phyloP scores from a whole-genome alignment of 805 yeast genomes.

The Candida nemodendra region DNA sequence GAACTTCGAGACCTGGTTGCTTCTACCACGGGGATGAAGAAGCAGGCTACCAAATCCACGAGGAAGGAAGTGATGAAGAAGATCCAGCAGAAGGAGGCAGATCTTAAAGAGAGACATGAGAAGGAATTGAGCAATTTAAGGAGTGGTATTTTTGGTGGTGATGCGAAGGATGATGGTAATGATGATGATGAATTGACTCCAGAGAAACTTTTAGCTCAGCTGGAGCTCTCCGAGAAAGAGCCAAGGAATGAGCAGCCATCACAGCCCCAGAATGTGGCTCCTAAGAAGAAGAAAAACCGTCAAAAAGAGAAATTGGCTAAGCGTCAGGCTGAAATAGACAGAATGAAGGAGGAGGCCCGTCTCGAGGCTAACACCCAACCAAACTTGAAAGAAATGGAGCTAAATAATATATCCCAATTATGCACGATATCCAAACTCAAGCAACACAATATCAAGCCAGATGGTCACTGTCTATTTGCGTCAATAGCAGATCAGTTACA shows the following conservation, averaged over 20 bases:
- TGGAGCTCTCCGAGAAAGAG: slow-evolving; percentile 40
- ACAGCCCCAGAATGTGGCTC: slow-evolving; percentile 5
- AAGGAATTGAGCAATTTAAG: slow-evolving; percentile 42
- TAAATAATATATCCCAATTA: slow-evolving; percentile 56
- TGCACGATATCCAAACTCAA: slow-evolving; percentile 48
- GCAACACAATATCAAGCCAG: slow-evolving; percentile 76
- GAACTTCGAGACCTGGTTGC: slow-evolving; percentile 68
- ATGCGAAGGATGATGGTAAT: slow-evolving; percentile 18
- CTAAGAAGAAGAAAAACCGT: slow-evolving; percentile 61
- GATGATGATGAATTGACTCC: slow-evolving; percentile 57
- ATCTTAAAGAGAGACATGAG: slow-evolving; percentile 52
- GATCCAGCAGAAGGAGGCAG: slow-evolving; percentile 59
- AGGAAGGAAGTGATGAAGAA: slow-evolving; percentile 62
- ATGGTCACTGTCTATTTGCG: slow-evolving; percentile 92
- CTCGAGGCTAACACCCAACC: slow-evolving; percentile 66
- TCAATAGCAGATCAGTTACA: slow-evolving; percentile 77
- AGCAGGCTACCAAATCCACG: slow-evolving; percentile 79
- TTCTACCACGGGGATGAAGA: slow-evolving; percentile 70
- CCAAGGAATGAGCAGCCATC: slow-evolving; percentile 23
- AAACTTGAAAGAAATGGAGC: slow-evolving; percentile 70
- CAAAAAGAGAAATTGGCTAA: slow-evolving; percentile 81
- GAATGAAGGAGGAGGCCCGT: slow-evolving; percentile 63
- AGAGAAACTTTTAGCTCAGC: slow-evolving; percentile 60
- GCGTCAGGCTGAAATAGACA: slow-evolving; percentile 67
- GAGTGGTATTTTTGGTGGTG: slow-evolving; percentile 6